Evolutionary conservation across 352 stramenopile species (phyloP).

Genomic region (Pythium chondricola): DNA sequence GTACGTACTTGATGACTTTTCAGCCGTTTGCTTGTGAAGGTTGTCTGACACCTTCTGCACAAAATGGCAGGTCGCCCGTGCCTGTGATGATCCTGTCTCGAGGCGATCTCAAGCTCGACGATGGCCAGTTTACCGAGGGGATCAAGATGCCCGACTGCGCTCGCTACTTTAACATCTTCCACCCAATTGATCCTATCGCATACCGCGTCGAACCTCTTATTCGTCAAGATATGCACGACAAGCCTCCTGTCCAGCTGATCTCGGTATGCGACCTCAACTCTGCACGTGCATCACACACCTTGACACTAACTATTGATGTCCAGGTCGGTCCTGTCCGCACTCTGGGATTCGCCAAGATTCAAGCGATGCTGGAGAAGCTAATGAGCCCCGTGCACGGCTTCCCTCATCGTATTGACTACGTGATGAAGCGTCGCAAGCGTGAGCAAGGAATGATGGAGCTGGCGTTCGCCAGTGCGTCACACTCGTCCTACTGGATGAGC

Average conservation of each 20-base stretch:
- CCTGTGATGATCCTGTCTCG: conserved; percentile 79
- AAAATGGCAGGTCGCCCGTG: conserved; percentile 52
- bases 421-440: conserved; percentile 63
- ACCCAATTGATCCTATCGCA: conserved; percentile 89
- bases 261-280: conserved; percentile 28
- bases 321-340: conserved; percentile 59
- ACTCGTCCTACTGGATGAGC: conserved; percentile 88
- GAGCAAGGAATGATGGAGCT: conserved; percentile 87
- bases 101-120: conserved; percentile 68
- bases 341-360: conserved; percentile 66
- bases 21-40: background rate
- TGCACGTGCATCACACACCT: background rate
- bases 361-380: conserved; percentile 66
- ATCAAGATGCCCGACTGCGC: conserved; percentile 77
- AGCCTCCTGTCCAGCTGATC: conserved; percentile 74
- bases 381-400: conserved; percentile 72
- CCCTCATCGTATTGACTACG: conserved; percentile 74
- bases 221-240: conserved; percentile 85
- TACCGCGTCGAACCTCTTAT: conserved; percentile 89
- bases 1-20: conserved; percentile 22
- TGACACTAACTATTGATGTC: background rate
- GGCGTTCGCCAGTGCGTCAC: conserved; percentile 69
- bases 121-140: conserved; percentile 67
- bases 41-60: background rate
- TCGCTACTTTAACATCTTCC: conserved; percentile 90